phyloP scores from a whole-genome alignment of 2,329 filamentous ascomycete species.

The Clarireedia paspali region DNA sequence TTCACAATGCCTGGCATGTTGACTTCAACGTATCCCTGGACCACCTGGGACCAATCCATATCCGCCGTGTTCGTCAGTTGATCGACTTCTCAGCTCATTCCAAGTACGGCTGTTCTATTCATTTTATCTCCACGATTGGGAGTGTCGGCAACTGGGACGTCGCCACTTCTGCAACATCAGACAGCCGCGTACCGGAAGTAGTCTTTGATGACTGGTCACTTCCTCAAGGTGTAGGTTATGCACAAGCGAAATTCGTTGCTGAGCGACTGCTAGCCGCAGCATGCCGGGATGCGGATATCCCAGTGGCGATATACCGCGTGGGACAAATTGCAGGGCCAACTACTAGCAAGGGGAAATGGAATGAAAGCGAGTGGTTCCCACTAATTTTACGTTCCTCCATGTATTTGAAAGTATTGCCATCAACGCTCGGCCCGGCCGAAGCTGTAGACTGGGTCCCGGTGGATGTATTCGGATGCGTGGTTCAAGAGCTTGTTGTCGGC shows the following conservation, averaged over 20 bases:
- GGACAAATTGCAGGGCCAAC: conserved; percentile 38
- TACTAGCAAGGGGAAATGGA: background rate
- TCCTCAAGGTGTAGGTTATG: conserved; percentile 14
- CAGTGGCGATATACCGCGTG: conserved; percentile 35
- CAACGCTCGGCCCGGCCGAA: conserved; percentile 13
- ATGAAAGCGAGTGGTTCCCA: background rate
- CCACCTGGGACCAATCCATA: conserved; percentile 20
- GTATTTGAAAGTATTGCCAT: background rate
- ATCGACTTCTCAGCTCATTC: conserved; percentile 3
- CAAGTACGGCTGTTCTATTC: background rate
- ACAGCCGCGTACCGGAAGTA: conserved; percentile 31
- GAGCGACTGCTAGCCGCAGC: conserved; percentile 35
- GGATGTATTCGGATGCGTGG: background rate
- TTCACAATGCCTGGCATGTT: conserved; percentile 31
- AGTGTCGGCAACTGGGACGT: background rate
- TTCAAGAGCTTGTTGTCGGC: background rate
- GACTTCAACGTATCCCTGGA: conserved; percentile 29
- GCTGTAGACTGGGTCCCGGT: conserved; percentile 8
- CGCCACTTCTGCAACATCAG: background rate
- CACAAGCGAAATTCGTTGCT: conserved; percentile 22
- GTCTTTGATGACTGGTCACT: conserved; percentile 23
- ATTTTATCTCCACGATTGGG: conserved; percentile 26
- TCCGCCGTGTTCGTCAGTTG: background rate
- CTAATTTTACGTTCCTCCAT: background rate
- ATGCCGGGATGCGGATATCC: conserved; percentile 31